phyloP scores from a whole-genome alignment of 2,329 filamentous ascomycete genomes.

The Nothophaeocryptopus gaeumannii region DNA sequence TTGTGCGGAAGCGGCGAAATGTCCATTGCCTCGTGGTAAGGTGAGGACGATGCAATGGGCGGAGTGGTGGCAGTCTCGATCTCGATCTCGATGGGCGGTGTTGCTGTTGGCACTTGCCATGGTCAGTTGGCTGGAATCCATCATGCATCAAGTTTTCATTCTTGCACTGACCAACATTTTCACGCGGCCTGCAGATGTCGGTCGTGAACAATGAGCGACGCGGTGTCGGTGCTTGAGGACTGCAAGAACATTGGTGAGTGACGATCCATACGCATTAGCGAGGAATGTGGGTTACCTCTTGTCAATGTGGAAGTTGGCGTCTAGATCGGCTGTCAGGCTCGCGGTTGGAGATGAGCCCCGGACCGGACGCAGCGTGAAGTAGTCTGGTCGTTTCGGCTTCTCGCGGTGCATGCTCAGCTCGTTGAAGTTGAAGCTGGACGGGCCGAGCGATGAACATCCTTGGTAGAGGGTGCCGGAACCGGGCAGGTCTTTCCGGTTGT shows the following conservation, averaged over 20 bases:
- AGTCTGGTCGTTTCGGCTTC: slow-evolving; percentile 68
- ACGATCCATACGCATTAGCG: slow-evolving; percentile 25
- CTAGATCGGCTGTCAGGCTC: slow-evolving; percentile 88
- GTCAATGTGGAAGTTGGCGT: slow-evolving; percentile 95
- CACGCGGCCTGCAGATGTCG: slow-evolving; percentile 58
- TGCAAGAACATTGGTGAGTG: slow-evolving; percentile 50
- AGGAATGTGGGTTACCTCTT: slow-evolving; percentile 67
- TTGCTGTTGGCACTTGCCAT: slow-evolving; percentile 40
- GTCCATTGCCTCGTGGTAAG: slow-evolving; percentile 81
- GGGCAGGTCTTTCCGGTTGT: slow-evolving; percentile 52
- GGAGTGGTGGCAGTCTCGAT: slow-evolving; percentile 80
- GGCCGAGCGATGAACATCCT: slow-evolving; percentile 55
- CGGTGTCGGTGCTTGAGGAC: slow-evolving; percentile 78
- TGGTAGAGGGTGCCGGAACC: slow-evolving; percentile 53
- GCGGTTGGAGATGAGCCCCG: slow-evolving; percentile 87
- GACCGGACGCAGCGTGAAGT: slow-evolving; percentile 72
- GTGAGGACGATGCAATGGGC: slow-evolving; percentile 79
- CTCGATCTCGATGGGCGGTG: slow-evolving; percentile 55
- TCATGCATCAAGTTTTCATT: slow-evolving; percentile 12
- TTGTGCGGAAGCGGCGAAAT: slow-evolving; percentile 92
- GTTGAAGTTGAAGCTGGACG: slow-evolving; percentile 72
- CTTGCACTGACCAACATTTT: slow-evolving; percentile 33
- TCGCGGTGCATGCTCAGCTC: slow-evolving; percentile 68
- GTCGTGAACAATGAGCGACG: slow-evolving; percentile 80
- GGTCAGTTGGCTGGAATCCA: slow-evolving; percentile 20